These are phyloP conservation scores for Nigrospora sphaerica DNA, from an alignment of 2,329 filamentous ascomycete genomes.

Conservation along the genomic window DNA sequence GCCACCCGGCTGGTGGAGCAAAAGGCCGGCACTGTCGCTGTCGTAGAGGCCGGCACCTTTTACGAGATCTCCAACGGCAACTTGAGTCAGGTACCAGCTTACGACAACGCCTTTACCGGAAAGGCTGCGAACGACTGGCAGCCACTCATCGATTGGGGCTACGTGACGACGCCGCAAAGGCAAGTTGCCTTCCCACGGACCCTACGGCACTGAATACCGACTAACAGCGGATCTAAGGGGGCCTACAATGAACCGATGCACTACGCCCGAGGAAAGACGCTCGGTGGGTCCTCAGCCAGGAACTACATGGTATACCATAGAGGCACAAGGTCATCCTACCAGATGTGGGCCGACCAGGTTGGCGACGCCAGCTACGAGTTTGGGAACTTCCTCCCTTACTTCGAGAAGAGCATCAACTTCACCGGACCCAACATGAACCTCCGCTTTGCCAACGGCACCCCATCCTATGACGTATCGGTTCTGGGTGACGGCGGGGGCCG, in stretches of 20 bases:
- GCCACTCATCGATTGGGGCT: constrained; percentile 15
- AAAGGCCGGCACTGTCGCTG: constrained; percentile 20
- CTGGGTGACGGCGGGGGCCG: too few species aligned
- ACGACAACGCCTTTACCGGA: constrained; percentile 10
- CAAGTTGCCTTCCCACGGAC: too few species aligned
- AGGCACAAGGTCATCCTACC: constrained; percentile 13
- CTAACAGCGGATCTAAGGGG: too few species aligned
- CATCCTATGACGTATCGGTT: constrained; percentile 19
- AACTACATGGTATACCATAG: constrained; percentile 24
- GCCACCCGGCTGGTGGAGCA: constrained; percentile 20
- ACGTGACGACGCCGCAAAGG: constrained; percentile 12
- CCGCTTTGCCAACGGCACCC: constrained; percentile 17
- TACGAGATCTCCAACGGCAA: constrained; percentile 18
- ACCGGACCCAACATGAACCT: constrained; percentile 11
- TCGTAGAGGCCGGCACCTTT: constrained; percentile 29
- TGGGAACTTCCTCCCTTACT: constrained; percentile 13
- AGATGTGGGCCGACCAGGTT: constrained; percentile 15
- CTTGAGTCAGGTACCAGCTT: neutral
- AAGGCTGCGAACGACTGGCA: neutral
- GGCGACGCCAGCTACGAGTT: constrained; percentile 14
- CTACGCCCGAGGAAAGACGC: constrained; percentile 20
- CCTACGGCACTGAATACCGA: too few species aligned
- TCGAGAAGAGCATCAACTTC: constrained; percentile 15
- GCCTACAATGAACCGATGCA: constrained; percentile 7
- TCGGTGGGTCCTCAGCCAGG: constrained; percentile 20